Evolutionary conservation across 2,329 filamentous ascomycete genomes (phyloP).

Genomic region (Raffaelea arxii): DNA sequence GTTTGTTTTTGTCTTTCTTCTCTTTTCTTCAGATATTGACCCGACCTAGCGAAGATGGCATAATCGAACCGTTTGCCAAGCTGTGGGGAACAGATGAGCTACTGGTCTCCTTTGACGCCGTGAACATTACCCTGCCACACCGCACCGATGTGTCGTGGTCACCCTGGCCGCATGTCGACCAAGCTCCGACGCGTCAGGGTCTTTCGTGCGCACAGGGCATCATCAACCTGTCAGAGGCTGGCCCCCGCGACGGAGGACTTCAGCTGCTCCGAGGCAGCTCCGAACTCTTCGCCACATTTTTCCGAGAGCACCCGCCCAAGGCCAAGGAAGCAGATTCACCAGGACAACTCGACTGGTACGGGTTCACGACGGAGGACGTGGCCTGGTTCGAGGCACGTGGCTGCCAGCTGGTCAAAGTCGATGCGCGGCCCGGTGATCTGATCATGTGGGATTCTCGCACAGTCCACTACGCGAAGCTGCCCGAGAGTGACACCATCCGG

Average conservation of each 20-base stretch:
- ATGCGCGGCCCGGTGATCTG: slow-evolving; percentile 8
- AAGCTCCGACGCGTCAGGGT: not conserved
- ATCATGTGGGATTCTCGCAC: slow-evolving; percentile 27
- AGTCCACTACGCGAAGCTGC: slow-evolving; percentile 25
- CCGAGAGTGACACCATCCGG: slow-evolving; percentile 17
- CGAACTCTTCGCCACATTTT: slow-evolving; percentile 12
- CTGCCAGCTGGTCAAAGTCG: slow-evolving; percentile 7
- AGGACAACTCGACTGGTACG: slow-evolving; percentile 12
- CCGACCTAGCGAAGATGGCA: slow-evolving; percentile 10
- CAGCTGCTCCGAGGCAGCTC: slow-evolving; percentile 1
- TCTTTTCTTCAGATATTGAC: no score
- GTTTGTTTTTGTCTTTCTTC: no score
- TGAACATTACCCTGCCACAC: slow-evolving; percentile 7
- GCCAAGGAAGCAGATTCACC: slow-evolving; percentile 15
- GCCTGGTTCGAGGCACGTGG: slow-evolving; percentile 12
- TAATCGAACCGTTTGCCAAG: slow-evolving; percentile 12
- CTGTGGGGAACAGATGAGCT: slow-evolving; percentile 14
- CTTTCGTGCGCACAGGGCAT: slow-evolving; percentile 10
- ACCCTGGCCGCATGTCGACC: slow-evolving; percentile 8
- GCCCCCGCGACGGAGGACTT: slow-evolving; percentile 7
- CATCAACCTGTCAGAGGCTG: slow-evolving; percentile 5
- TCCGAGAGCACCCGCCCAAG: slow-evolving; percentile 6
- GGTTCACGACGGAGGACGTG: slow-evolving; percentile 10
- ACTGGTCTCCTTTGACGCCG: slow-evolving; percentile 1
- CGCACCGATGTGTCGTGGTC: not conserved